Evolutionary conservation across 2,329 filamentous ascomycete genomes (phyloP).

Genomic region (Aspergillus tubingensis): DNA sequence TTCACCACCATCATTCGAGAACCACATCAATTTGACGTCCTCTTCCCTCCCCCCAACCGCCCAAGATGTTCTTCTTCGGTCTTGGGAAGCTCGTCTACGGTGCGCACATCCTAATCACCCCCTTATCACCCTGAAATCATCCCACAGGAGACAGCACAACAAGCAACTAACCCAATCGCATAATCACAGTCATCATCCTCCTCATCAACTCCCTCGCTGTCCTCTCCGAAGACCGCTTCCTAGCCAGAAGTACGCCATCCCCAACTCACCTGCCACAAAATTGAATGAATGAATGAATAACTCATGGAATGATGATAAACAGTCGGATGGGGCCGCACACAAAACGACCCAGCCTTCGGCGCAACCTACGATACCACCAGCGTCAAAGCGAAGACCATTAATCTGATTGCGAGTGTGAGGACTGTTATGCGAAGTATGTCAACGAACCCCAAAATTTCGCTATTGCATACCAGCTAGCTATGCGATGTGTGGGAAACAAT

Average conservation of each 20-base stretch:
- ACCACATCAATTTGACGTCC: slow-evolving; percentile 10
- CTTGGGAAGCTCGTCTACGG: slow-evolving; percentile 74
- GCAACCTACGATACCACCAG: slow-evolving; percentile 69
- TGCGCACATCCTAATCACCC: slow-evolving; percentile 34
- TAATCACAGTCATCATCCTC: slow-evolving; percentile 69
- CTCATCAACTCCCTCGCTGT: slow-evolving; percentile 92
- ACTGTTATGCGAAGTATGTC: slow-evolving; percentile 88
- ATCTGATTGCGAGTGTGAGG: slow-evolving; percentile 85
- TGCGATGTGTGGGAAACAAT: no score
- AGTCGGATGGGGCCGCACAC: slow-evolving; percentile 76
- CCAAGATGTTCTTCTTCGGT: slow-evolving; percentile 69
- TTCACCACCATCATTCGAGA: background rate
- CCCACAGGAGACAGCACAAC: background rate
- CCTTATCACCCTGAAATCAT: slow-evolving; percentile 3
- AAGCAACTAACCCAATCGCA: background rate
- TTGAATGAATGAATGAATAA: background rate
- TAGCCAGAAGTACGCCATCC: slow-evolving; percentile 66
- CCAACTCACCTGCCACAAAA: background rate
- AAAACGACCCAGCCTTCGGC: slow-evolving; percentile 75
- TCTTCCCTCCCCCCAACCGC: slow-evolving; percentile 2
- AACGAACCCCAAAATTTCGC: background rate
- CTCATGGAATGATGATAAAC: slow-evolving; percentile 25
- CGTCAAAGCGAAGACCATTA: slow-evolving; percentile 82
- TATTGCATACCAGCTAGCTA: no score
- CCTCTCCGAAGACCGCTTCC: slow-evolving; percentile 92